Percentiles rank a stretch among this genome's conserved stretches.
Evolutionary conservation across 768 basidiomycete species (phyloP).

Genomic region (Tylopilus rubrobrunneus): DNA sequence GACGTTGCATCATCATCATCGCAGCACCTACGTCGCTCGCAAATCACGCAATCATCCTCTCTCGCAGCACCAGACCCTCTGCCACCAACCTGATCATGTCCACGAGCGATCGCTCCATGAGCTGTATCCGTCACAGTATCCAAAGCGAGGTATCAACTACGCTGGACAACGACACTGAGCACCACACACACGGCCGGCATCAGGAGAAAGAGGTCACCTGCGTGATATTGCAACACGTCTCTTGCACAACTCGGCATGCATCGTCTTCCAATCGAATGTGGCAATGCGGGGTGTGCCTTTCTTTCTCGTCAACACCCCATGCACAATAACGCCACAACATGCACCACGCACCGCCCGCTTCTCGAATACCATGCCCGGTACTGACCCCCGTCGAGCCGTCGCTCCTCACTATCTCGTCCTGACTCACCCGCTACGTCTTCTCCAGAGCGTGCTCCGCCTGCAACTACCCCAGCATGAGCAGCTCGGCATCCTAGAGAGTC

Average conservation of each 20-base stretch:
- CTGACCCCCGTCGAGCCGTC: constrained; percentile 80
- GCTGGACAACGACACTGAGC: not conserved
- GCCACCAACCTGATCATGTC: constrained; percentile 67
- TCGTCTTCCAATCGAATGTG: constrained; percentile 88
- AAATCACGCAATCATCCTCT: constrained; percentile 70
- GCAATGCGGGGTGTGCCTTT: constrained; percentile 88
- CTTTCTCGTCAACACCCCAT: not conserved
- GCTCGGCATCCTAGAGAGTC: no score
- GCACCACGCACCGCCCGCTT: constrained; percentile 72
- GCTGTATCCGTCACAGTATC: constrained; percentile 71
- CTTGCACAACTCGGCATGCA: constrained; percentile 85
- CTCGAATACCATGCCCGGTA: constrained; percentile 83
- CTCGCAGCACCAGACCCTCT: constrained; percentile 60
- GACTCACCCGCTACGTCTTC: constrained; percentile 82
- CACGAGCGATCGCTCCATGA: constrained; percentile 85
- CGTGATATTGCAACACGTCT: constrained; percentile 92
- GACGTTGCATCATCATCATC: no score
- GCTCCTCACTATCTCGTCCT: constrained; percentile 75
- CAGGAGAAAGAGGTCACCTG: constrained; percentile 34
- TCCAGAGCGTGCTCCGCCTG: constrained; percentile 79
- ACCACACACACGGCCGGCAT: not conserved
- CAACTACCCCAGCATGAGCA: constrained; percentile 72
- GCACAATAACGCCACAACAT: not conserved
- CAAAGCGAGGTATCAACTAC: constrained; percentile 59
- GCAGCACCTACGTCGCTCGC: constrained; percentile 62